Base-by-base conservation (phyloP, 2,329 filamentous ascomycete genomes). In the Hymenoscyphus linearis region DNA sequence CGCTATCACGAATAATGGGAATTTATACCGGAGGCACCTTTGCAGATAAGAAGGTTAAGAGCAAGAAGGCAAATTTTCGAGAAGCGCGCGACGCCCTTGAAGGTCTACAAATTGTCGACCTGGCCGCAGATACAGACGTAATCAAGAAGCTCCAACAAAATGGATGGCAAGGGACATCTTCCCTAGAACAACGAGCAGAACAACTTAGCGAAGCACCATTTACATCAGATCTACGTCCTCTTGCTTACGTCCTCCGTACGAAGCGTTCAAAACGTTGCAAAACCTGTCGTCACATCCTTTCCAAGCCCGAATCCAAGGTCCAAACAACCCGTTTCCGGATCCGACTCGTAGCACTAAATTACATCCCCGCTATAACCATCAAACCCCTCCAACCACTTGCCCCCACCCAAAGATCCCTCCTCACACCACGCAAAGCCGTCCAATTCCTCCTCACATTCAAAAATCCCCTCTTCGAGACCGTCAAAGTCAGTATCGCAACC, bases 241-340 rank as follows among this genome's bases (percentile, higher is more conserved):
- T 93, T 14, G 88, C 93, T 0, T 88, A 90, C 16, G 82, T 96
- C 2, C 84, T 99, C 14, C 88, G 91, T 60, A 96, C 93, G 0
- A 97, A 97, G 73, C 89, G 93, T 40, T 92, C 91, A 22, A 98
- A 97, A 77, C 90, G 95, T 53, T 99, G 95, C 75, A 89, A 91
- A 57, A 84, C 88, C 12, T 99, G 95, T 76, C 88, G 95, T 13
- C 93, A 98, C 77, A 97, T 98, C 72, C 88, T 99, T 68, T 90
- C 91, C 64, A 96, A 96, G 74, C 95, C 93, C 14, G 95, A 99
- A 75, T 85, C 87, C 62, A 99, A 98, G 75, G 87, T 96, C 35
- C 85, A 86, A 54, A 93, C 89, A 58, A 95, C 90, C 6, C 88
- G 93, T 34, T 98, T 95, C 82, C 90, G 93, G 70, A 97, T 99